Conservation (phyloP, 176 grass and related monocot genomes). For the Triticum aestivum region IWGSC_CS_RefSeq_v2.1 NC_057801.1:560843088-560843587, state of each 20-base stretch:
- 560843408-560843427: not conserved
- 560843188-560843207: not conserved
- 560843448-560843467: not conserved
- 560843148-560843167: not conserved
- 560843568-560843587: no score
- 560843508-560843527: not conserved
- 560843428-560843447: not conserved
- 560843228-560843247: not conserved
- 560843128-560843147: not conserved
- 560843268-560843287: not conserved
- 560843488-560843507: not conserved
- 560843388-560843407: not conserved
- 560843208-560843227: not conserved
- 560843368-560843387: not conserved
- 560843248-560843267: not conserved
- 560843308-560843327: not conserved
- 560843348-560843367: not conserved
- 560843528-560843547: not conserved
- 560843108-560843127: not conserved
- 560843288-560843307: not conserved
- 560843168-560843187: not conserved
- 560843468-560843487: not conserved
- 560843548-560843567: not conserved
- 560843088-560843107: not conserved
- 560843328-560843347: not conserved